Evolutionary conservation across 202 grass and related monocot species (phyloP).

Genomic region (Elaeis oleifera): DNA sequence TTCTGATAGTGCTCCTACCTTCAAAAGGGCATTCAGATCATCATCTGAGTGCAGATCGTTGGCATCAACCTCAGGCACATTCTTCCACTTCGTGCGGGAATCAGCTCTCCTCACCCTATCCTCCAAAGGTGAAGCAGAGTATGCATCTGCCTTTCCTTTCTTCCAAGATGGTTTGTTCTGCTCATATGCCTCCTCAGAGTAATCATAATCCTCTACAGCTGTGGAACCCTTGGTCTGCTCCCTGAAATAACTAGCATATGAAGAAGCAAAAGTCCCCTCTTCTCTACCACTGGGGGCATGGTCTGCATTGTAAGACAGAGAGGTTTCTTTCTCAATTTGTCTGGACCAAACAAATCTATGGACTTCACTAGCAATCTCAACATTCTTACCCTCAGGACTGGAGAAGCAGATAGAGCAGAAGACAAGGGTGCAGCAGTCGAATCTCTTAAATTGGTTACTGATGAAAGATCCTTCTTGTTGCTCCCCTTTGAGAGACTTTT

Average conservation of each 20-base stretch:
- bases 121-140: slow-evolving; percentile 12
- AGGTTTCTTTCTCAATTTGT: slow-evolving; percentile 21
- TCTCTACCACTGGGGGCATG: slow-evolving; percentile 14
- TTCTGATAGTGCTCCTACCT: slow-evolving; percentile 16
- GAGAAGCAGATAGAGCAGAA: slow-evolving; percentile 15
- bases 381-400: slow-evolving; percentile 16
- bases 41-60: slow-evolving; percentile 27
- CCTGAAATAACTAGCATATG: slow-evolving; percentile 2
- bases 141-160: slow-evolving; percentile 8
- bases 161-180: slow-evolving; percentile 10
- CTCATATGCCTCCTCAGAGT: slow-evolving; percentile 13
- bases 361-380: slow-evolving; percentile 2
- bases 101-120: slow-evolving; percentile 17
- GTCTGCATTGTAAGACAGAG: slow-evolving; percentile 3
- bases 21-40: slow-evolving; percentile 36
- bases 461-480: slow-evolving; percentile 33
- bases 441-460: slow-evolving; percentile 36
- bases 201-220: not conserved
- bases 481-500: slow-evolving; percentile 42
- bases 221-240: slow-evolving; percentile 1
- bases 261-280: slow-evolving; percentile 4
- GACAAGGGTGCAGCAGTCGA: slow-evolving; percentile 13
- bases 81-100: slow-evolving; percentile 21
- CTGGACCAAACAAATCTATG: slow-evolving; percentile 20
- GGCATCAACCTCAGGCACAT: slow-evolving; percentile 15